These are phyloP conservation scores for Epichloe hybrida DNA, from an alignment of 2,329 filamentous ascomycete species.

Conservation along the genomic window DNA sequence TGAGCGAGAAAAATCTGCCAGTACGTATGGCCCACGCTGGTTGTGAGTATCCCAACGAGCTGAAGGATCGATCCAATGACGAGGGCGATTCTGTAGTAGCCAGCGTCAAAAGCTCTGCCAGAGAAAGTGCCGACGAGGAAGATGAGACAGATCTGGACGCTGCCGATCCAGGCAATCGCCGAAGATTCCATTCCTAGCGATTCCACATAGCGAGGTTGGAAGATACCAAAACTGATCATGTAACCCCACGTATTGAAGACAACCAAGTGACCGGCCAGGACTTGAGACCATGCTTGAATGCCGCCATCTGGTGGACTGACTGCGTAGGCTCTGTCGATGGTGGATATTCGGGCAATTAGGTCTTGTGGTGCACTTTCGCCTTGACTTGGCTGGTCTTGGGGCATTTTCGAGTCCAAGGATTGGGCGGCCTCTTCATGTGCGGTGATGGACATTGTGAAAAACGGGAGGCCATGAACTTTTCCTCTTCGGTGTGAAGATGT, in stretches of 20 bases:
- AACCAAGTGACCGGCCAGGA: slow-evolving; percentile 23
- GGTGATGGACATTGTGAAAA: slow-evolving; percentile 10
- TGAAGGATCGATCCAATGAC: slow-evolving; percentile 27
- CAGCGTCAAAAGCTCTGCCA: slow-evolving; percentile 28
- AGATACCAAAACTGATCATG: slow-evolving; percentile 26
- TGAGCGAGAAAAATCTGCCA: slow-evolving; percentile 39
- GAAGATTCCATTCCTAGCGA: slow-evolving; percentile 19
- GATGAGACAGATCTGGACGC: slow-evolving; percentile 30
- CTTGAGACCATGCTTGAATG: slow-evolving; percentile 23
- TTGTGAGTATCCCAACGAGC: slow-evolving; percentile 30
- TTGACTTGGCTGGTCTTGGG: background rate
- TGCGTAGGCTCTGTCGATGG: slow-evolving; percentile 2
- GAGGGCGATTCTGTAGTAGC: slow-evolving; percentile 23
- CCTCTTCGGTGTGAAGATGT: no score
- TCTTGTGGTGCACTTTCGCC: background rate
- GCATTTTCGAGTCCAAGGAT: no score
- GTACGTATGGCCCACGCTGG: slow-evolving; percentile 28
- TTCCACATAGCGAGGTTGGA: slow-evolving; percentile 24
- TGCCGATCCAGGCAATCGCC: slow-evolving; percentile 35
- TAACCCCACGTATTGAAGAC: slow-evolving; percentile 26
- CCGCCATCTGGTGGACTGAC: slow-evolving; percentile 22
- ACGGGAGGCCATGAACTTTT: background rate
- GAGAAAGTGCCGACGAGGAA: slow-evolving; percentile 27
- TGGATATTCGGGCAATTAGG: background rate
- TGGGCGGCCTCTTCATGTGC: background rate